A percentile compares a stretch with the other conserved stretches of the same genome.
Conservation (phyloP, 2,329 filamentous ascomycete genomes). For the Cladosporium sp. region DNA sequence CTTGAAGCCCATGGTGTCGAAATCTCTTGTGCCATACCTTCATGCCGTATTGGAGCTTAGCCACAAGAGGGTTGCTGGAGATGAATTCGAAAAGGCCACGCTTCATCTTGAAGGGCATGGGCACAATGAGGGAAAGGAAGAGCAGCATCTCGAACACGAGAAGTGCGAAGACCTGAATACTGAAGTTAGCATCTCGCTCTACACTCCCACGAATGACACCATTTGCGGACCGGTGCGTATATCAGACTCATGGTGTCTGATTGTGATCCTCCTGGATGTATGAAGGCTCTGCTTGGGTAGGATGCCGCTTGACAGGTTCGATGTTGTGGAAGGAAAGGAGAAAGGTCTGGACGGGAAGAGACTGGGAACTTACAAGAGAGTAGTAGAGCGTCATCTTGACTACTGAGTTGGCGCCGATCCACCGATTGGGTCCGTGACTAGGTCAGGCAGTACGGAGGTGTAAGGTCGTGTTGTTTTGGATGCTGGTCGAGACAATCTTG, state of each 20-base stretch:
- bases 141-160: slow-evolving; percentile 79
- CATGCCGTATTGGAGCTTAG: slow-evolving; percentile 94
- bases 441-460: neutral
- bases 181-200: slow-evolving; percentile 14
- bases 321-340: slow-evolving; percentile 8
- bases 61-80: slow-evolving; percentile 78
- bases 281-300: slow-evolving; percentile 5
- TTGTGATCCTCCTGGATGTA: neutral
- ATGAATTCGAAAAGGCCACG: slow-evolving; percentile 94
- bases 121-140: slow-evolving; percentile 76
- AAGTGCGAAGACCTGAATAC: slow-evolving; percentile 70
- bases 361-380: slow-evolving; percentile 53
- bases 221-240: slow-evolving; percentile 31
- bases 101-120: slow-evolving; percentile 81
- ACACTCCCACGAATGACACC: slow-evolving; percentile 1
- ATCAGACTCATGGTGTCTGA: slow-evolving; percentile 32
- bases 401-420: slow-evolving; percentile 10
- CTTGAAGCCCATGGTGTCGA: neutral
- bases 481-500: neutral
- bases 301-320: neutral
- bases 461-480: neutral
- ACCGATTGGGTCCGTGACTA: slow-evolving; percentile 12
- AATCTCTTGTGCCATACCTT: slow-evolving; percentile 53
- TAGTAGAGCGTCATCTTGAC: slow-evolving; percentile 65
- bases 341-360: slow-evolving; percentile 1